Conservation (phyloP, 371 early-diverging fungal genomes). For the Syncephalastrum racemosum region DNA sequence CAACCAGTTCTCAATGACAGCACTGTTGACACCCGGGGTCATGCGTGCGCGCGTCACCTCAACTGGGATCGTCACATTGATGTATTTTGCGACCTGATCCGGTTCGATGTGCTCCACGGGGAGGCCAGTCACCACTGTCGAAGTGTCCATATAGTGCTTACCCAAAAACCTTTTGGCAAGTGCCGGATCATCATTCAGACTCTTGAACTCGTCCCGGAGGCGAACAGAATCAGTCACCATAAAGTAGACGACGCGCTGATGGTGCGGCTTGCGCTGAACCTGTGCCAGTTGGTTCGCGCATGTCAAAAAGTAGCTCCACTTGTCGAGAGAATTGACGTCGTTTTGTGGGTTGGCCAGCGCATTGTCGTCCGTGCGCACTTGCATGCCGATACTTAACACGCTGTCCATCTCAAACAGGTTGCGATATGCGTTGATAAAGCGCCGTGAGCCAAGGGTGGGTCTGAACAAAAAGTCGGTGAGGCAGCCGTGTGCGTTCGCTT, state of each 20-base stretch:
- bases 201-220: slow-evolving; percentile 27
- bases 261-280: slow-evolving; percentile 26
- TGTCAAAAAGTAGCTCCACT: slow-evolving; percentile 32
- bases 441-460: slow-evolving; percentile 31
- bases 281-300: slow-evolving; percentile 34
- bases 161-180: slow-evolving; percentile 11
- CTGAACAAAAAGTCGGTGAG: slow-evolving; percentile 34
- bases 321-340: slow-evolving; percentile 23
- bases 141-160: slow-evolving; percentile 1
- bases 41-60: slow-evolving; percentile 22
- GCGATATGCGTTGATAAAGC: slow-evolving; percentile 29
- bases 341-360: slow-evolving; percentile 27
- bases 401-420: slow-evolving; percentile 31
- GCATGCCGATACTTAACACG: slow-evolving; percentile 37
- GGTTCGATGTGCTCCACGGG: slow-evolving; percentile 36
- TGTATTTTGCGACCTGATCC: slow-evolving; percentile 29
- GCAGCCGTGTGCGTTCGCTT: slow-evolving; percentile 35
- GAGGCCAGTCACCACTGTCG: slow-evolving; percentile 25
- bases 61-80: slow-evolving; percentile 20
- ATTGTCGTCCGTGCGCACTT: slow-evolving; percentile 37
- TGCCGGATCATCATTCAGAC: slow-evolving; percentile 21
- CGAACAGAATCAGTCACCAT: slow-evolving; percentile 31
- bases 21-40: slow-evolving; percentile 30
- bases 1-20: slow-evolving; percentile 42
- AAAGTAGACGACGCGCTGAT: slow-evolving; percentile 31